Evolutionary conservation across 441 rosid species (phyloP), one percentile per base, ranked within the genome.

Genomic region (Dalechampia spathulata): DNA sequence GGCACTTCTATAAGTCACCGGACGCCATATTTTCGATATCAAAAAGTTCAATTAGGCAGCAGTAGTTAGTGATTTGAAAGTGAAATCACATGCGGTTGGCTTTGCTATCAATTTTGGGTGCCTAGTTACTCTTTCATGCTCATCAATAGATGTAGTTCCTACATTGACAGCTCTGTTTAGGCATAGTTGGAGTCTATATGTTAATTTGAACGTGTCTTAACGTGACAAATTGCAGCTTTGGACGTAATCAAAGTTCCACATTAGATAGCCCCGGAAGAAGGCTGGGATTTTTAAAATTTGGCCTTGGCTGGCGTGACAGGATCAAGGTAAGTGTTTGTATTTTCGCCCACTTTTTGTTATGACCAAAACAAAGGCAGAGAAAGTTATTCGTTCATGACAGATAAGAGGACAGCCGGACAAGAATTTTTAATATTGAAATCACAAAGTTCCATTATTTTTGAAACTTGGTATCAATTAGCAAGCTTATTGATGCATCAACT

Each of bases 261-360:
- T 71, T 37, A 36, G 90, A 80, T 42, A 82, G 76, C 50, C 80
- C 79, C 39, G 68, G 66, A 65, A 79, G 72, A 75, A 79, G 67
- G 73, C 60, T 64, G 36, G 72, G 90, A 40, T 58, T 86, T 52
- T 36, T 82, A 56, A 66, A 74, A 40, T 89, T 89, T 56, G 87
- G 92, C 57, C 78, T 86, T 56, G 83, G 85, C 19, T 89, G 95
- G 95, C 88, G 81, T 1, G 89, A 87, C 69, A 57, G 34, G 63
- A 80, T 57, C 78, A 90, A 86, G 97, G 97, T 80, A 69, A 56
- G 64, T 40, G 14, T 28, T 52, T 52, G n/a, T 8, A 37, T 46
- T 26, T n/a, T 14, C 13, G 43, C 30, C 34, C 26, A 9, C n/a
- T 42, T 55, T 60, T 36, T 28, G 40, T 30, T 44, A 28, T 3